phyloP scores from a whole-genome alignment of 2,329 filamentous ascomycete genomes.

The Monosporascus sp. region DNA sequence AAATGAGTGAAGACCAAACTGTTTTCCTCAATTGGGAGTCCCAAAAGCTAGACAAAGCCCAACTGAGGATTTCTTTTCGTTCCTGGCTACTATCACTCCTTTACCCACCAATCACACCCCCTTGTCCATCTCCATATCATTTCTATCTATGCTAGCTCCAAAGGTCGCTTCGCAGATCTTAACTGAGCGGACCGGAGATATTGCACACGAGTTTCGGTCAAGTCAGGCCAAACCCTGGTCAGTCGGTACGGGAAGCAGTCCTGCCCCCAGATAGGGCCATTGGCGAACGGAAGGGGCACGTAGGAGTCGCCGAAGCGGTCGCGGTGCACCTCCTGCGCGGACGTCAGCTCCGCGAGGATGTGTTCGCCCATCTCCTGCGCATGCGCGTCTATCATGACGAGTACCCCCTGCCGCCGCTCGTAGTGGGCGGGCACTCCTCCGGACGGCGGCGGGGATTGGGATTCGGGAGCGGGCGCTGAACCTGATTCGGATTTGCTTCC shows the following conservation, averaged over 20 bases:
- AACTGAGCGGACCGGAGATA: constrained; percentile 22
- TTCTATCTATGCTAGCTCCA: too few relatives aligned
- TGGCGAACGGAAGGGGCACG: constrained; percentile 11
- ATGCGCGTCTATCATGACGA: constrained; percentile 19
- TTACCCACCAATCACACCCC: too few relatives aligned
- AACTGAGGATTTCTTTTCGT: too few relatives aligned
- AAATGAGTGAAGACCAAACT: too few relatives aligned
- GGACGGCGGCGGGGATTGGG: not conserved
- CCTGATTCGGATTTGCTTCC: not conserved
- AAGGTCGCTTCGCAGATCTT: constrained; percentile 19
- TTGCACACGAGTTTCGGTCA: constrained; percentile 13
- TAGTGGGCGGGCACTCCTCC: not conserved
- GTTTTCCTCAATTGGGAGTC: too few relatives aligned
- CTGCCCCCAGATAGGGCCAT: not conserved
- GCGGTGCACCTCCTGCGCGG: constrained; percentile 11
- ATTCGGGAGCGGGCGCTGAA: not conserved
- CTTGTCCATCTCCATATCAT: too few relatives aligned
- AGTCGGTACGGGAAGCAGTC: constrained; percentile 9
- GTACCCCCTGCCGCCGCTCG: not conserved
- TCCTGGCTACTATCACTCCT: too few relatives aligned
- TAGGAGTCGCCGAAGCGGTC: constrained; percentile 27
- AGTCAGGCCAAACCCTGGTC: constrained; percentile 21
- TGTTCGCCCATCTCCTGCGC: constrained; percentile 9
- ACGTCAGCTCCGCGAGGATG: constrained; percentile 6
- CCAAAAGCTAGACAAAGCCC: too few relatives aligned